A percentile compares a stretch with the other conserved stretches of the same genome.
phyloP scores from a whole-genome alignment of 768 basidiomycete species.

The Mycena rebaudengoi region DNA sequence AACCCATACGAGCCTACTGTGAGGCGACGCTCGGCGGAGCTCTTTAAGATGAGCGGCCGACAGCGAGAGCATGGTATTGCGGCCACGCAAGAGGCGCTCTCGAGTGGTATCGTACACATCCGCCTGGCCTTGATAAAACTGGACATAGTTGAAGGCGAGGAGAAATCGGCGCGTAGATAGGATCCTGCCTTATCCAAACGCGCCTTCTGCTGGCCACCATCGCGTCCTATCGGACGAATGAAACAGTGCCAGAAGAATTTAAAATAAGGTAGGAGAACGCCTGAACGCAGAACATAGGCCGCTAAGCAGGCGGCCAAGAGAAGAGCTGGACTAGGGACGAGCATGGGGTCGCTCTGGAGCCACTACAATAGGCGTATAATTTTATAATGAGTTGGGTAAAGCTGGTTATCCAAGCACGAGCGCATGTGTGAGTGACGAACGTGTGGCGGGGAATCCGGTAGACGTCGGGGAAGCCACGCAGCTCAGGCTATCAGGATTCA shows the following conservation, averaged over 20 bases:
- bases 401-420: neutral
- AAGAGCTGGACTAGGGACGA: conserved; percentile 9
- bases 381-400: neutral
- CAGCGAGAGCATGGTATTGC: conserved; percentile 65
- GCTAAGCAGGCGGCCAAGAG: conserved; percentile 9
- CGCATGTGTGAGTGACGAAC: conserved; percentile 18
- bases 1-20: conserved; percentile 71
- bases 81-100: conserved; percentile 65
- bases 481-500: no score
- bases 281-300: conserved; percentile 23
- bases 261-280: conserved; percentile 47
- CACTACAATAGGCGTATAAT: neutral
- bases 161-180: conserved; percentile 7
- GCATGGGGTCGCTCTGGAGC: neutral
- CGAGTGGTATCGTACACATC: conserved; percentile 78
- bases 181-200: conserved; percentile 53
- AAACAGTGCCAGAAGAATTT: conserved; percentile 63
- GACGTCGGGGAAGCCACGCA: neutral
- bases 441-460: neutral
- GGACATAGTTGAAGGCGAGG: neutral
- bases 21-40: conserved; percentile 9
- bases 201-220: conserved; percentile 52
- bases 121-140: conserved; percentile 77
- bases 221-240: conserved; percentile 48
- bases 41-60: conserved; percentile 23